Percentiles rank a stretch among this genome's conserved stretches.
Conservation (phyloP, 768 basidiomycete genomes). For the Lentinus brumalis region DNA sequence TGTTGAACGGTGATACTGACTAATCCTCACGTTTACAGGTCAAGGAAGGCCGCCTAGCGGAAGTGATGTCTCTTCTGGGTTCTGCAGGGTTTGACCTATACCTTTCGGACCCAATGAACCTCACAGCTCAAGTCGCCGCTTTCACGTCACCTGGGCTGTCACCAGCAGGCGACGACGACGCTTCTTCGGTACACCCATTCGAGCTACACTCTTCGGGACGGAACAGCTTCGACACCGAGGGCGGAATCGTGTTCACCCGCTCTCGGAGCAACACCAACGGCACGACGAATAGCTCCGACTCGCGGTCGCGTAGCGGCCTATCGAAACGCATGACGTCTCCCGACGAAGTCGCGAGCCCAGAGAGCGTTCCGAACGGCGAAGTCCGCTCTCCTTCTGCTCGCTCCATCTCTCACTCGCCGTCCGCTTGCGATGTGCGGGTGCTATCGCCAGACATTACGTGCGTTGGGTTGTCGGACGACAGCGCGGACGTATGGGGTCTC, state of each 20-base stretch:
- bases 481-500: constrained; percentile 69
- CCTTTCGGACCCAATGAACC: constrained; percentile 28
- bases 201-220: constrained; percentile 37
- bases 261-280: constrained; percentile 43
- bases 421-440: constrained; percentile 59
- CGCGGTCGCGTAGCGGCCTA: constrained; percentile 5
- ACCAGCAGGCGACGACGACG: constrained; percentile 23
- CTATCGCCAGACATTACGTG: constrained; percentile 74
- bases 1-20: background rate
- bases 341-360: background rate
- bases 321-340: background rate
- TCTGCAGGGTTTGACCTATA: constrained; percentile 67
- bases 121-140: constrained; percentile 30
- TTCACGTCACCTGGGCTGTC: constrained; percentile 29
- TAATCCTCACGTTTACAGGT: constrained; percentile 43
- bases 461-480: constrained; percentile 71
- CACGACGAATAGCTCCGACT: constrained; percentile 22
- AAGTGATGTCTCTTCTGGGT: constrained; percentile 60
- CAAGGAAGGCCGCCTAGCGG: constrained; percentile 62
- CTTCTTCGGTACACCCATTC: constrained; percentile 17
- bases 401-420: constrained; percentile 54
- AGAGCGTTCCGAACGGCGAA: background rate
- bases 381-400: constrained; percentile 27
- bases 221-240: constrained; percentile 28
- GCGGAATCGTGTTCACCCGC: constrained; percentile 52